A percentile compares a stretch with the other conserved stretches of the same genome.
Evolutionary conservation across 352 stramenopile species (phyloP).

Genomic region (Globisporangium cederbergense): DNA sequence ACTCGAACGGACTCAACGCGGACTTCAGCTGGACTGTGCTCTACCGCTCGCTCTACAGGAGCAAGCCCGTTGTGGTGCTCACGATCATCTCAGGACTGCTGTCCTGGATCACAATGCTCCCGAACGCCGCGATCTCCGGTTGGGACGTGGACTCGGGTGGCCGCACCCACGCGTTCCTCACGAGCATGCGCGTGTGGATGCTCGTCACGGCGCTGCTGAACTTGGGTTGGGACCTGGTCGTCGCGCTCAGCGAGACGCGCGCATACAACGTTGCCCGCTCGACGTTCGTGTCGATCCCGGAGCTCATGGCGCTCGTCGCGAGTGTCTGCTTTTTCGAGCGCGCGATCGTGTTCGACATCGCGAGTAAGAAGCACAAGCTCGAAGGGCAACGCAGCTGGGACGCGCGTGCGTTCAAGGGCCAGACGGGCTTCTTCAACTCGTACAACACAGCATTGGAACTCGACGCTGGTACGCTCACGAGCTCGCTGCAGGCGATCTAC

Average conservation of each 20-base stretch:
- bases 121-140: conserved; percentile 43
- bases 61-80: conserved; percentile 29
- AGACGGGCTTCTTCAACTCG: conserved; percentile 35
- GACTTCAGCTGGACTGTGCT: conserved; percentile 43
- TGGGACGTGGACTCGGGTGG: conserved; percentile 26
- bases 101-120: conserved; percentile 49
- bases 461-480: conserved; percentile 26
- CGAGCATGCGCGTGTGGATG: conserved; percentile 45
- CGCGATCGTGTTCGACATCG: conserved; percentile 24
- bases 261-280: conserved; percentile 38
- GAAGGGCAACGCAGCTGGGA: conserved; percentile 39
- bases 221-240: conserved; percentile 33
- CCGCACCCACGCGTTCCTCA: conserved; percentile 27
- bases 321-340: conserved; percentile 27
- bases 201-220: conserved; percentile 38
- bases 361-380: conserved; percentile 28
- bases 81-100: conserved; percentile 39
- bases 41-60: conserved; percentile 56
- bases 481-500: conserved; percentile 28
- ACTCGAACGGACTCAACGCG: conserved; percentile 8
- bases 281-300: conserved; percentile 35
- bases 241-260: conserved; percentile 26
- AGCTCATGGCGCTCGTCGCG: conserved; percentile 33
- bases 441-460: conserved; percentile 53
- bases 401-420: conserved; percentile 24